Evolutionary conservation across 495 filamentous ascomycete species (phyloP).

Genomic region (Choiromyces venosus): DNA sequence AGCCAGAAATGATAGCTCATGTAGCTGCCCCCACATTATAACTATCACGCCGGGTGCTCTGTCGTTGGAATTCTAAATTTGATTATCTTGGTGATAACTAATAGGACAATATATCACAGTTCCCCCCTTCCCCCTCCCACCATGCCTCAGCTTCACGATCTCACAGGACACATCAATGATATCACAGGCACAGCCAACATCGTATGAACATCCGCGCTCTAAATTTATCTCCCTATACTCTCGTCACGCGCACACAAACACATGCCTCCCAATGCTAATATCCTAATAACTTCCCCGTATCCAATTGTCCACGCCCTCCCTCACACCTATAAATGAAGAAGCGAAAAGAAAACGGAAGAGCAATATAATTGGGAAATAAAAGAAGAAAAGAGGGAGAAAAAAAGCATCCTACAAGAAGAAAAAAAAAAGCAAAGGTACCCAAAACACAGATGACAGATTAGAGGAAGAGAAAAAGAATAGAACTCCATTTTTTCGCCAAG

Average conservation of each 20-base stretch:
- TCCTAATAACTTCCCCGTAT: background rate
- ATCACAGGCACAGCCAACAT: background rate
- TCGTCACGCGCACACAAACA: no score
- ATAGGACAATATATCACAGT: background rate
- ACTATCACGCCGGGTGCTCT: background rate
- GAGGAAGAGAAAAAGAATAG: no score
- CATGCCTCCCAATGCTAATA: background rate
- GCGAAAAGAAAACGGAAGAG: background rate
- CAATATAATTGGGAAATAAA: background rate
- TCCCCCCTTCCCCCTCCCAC: background rate
- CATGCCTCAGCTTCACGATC: background rate
- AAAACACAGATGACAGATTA: background rate
- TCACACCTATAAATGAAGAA: background rate
- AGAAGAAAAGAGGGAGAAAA: background rate
- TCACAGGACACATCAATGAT: background rate
- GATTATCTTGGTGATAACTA: background rate
- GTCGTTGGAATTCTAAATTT: background rate
- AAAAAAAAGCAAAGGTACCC: background rate
- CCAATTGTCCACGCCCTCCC: background rate
- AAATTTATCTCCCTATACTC: background rate
- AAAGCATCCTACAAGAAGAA: constrained; percentile 1
- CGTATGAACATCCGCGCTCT: background rate
- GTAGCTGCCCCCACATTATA: background rate
- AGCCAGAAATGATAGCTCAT: background rate
- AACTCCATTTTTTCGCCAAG: background rate